Base-by-base conservation (phyloP, 2,329 filamentous ascomycete species). In the Apiospora sp. region DNA sequence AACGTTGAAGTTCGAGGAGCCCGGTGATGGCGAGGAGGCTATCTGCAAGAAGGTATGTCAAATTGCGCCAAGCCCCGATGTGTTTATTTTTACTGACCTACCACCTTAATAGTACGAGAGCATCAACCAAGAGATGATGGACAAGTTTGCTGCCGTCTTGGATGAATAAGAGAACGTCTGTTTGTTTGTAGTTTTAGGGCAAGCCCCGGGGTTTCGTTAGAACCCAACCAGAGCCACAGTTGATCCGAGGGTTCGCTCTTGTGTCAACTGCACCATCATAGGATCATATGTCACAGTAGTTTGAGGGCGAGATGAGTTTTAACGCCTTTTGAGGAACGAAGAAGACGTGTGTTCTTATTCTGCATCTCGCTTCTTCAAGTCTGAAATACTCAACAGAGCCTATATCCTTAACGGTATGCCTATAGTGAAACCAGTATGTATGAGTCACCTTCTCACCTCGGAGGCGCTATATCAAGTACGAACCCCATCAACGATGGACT, bases 1-100 rank as follows among this genome's bases (percentile, higher is more conserved):
- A 81, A 94, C 91, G 82, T 95, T 99, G 90, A 99, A 99, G 88
- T 99, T 99, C 80, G 96, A 99, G 89, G 82, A 98, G 75, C 96
- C 96, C 7, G 90, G 89, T 70, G 94, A 99, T 0, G 94, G 94
- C 72, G 87, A 98, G 86, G 92, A 96, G 73, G 88, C 83, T 73
- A 89, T 99, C 75, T 88, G 86, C 79, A 96, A 95, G 90, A 98
- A 95, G 91, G 94, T 94, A 86, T 78, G 89, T 80, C 14, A 6
- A 41, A 64, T 58, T 30, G 5, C 51, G 44, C 24, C n/a, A 19
- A 69, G 67, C 49, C 27, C n/a, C 51, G 7, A 71, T 71, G 67
- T 58, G 27, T 64, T 41, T n/a, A 34, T 43, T 41, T 27, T 58
- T 70, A 41, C 68, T 70, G 34, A 70, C 68, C 22, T 27, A 19